phyloP scores from a whole-genome alignment of 179 eudicot genomes.

The Beta corolliflora region DNA sequence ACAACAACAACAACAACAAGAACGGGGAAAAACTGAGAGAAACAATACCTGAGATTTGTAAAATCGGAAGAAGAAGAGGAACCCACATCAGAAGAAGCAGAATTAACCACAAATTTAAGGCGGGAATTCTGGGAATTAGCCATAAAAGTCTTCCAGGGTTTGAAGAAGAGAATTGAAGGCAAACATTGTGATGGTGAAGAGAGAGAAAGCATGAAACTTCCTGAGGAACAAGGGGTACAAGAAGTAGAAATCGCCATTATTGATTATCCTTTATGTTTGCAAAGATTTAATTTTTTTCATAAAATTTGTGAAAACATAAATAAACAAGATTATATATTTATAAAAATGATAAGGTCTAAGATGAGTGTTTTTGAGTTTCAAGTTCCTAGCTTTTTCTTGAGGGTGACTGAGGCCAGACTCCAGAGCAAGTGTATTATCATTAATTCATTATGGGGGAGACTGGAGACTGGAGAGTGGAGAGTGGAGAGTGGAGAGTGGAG shows the following conservation, averaged over 20 bases:
- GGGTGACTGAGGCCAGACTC: too few relatives aligned
- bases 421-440: too few relatives aligned
- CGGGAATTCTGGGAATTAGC: conserved; percentile 17
- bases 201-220: conserved; percentile 17
- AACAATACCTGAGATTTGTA: conserved; percentile 28
- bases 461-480: too few relatives aligned
- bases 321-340: too few relatives aligned
- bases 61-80: conserved; percentile 33
- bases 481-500: too few relatives aligned
- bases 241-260: conserved; percentile 27
- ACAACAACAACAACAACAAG: background rate
- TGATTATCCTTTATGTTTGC: background rate
- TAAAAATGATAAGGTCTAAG: too few relatives aligned
- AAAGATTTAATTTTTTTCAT: conserved; percentile 25
- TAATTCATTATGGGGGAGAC: too few relatives aligned
- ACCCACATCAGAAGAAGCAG: conserved; percentile 37
- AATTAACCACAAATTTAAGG: conserved; percentile 27
- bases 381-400: too few relatives aligned
- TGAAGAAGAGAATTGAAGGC: conserved; percentile 24
- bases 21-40: background rate
- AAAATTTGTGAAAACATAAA: background rate
- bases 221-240: conserved; percentile 21
- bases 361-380: too few relatives aligned
- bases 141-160: conserved; percentile 28
- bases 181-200: conserved; percentile 26